phyloP scores from a whole-genome alignment of 169 alveolate genomes.

The Babesia bigemina region DNA sequence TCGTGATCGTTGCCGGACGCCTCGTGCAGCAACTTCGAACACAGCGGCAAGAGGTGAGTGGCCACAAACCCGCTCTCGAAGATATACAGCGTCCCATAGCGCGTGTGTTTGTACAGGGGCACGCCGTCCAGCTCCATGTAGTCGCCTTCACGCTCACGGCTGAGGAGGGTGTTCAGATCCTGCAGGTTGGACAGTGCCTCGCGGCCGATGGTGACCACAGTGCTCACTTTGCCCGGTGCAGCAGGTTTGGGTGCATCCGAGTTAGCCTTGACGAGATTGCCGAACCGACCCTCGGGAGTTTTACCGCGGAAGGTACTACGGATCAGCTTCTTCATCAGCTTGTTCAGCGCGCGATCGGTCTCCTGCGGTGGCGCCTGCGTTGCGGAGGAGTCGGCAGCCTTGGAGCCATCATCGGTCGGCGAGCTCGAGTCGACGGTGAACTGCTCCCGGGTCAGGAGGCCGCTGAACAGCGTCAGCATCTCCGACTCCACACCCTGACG shows the following conservation, averaged over 20 bases:
- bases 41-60: conserved; percentile 56
- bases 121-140: conserved; percentile 65
- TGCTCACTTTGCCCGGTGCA: conserved; percentile 7
- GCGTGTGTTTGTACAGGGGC: conserved; percentile 61
- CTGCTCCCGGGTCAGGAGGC: conserved; percentile 52
- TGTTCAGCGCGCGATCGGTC: conserved; percentile 28
- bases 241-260: conserved; percentile 5
- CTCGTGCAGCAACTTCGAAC: conserved; percentile 39
- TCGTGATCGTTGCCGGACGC: conserved; percentile 25
- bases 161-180: conserved; percentile 56
- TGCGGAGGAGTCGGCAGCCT: neutral
- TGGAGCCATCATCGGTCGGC: neutral
- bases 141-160: conserved; percentile 63
- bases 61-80: conserved; percentile 31
- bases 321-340: conserved; percentile 55
- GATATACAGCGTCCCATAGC: conserved; percentile 51
- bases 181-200: conserved; percentile 55
- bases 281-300: conserved; percentile 63
- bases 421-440: conserved; percentile 18
- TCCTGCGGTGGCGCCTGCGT: neutral
- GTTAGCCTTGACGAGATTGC: conserved; percentile 16
- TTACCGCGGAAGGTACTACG: conserved; percentile 57
- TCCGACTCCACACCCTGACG: conserved; percentile 61
- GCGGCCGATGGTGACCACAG: conserved; percentile 24
- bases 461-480: conserved; percentile 56